phyloP scores from a whole-genome alignment of 768 basidiomycete species.

The Termitomyces bulborhizus region DNA sequence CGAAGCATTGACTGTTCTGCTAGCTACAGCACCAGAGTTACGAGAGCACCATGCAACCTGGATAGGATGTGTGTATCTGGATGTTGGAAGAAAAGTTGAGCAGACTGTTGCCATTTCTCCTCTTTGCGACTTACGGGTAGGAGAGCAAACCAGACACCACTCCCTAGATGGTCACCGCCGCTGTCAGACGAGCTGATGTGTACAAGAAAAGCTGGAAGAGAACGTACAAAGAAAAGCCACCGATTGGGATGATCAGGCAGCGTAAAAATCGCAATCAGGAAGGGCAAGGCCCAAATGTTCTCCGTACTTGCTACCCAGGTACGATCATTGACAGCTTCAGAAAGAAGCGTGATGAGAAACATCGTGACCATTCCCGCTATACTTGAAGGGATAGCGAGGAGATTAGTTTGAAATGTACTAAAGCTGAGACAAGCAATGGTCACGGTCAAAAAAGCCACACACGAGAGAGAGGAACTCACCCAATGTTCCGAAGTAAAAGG shows the following conservation, averaged over 20 bases:
- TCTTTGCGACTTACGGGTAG: slow-evolving; percentile 27
- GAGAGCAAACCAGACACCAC: slow-evolving; percentile 38
- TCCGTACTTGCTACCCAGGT: slow-evolving; percentile 46
- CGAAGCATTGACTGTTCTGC: slow-evolving; percentile 53
- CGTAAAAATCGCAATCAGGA: slow-evolving; percentile 49
- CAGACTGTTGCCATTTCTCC: too few relatives aligned
- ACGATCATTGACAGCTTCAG: slow-evolving; percentile 49
- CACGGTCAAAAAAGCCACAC: too few relatives aligned
- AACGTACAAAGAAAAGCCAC: slow-evolving; percentile 47
- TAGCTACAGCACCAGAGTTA: slow-evolving; percentile 54
- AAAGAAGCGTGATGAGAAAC: slow-evolving; percentile 41
- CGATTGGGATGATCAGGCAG: slow-evolving; percentile 42
- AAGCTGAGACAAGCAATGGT: slow-evolving; percentile 30
- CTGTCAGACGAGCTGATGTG: background rate
- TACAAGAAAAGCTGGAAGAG: background rate
- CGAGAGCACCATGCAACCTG: slow-evolving; percentile 57
- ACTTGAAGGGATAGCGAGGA: slow-evolving; percentile 52
- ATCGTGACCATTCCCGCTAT: slow-evolving; percentile 47
- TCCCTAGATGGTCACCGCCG: slow-evolving; percentile 20
- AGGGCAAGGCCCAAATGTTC: slow-evolving; percentile 56
- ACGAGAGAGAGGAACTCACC: slow-evolving; percentile 23
- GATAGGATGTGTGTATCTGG: slow-evolving; percentile 42
- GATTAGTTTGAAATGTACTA: slow-evolving; percentile 51
- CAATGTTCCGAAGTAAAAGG: slow-evolving; percentile 48
- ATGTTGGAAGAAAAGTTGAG: background rate